Percentiles rank a stretch among this genome's conserved stretches.
Evolutionary conservation across 306 rosid species (phyloP).

Genomic region (Hippophae gyantsensis): DNA sequence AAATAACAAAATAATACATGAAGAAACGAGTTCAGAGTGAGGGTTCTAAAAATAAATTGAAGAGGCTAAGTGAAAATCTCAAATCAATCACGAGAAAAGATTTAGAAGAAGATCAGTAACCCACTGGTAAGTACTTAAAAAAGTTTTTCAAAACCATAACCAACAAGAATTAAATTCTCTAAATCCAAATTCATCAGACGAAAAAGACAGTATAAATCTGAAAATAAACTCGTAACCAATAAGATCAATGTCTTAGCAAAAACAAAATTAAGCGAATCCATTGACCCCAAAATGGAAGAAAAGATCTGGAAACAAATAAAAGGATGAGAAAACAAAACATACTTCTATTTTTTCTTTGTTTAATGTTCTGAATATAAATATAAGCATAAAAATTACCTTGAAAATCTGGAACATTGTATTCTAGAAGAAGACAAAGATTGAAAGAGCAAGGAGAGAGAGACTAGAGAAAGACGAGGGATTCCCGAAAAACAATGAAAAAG

Average conservation of each 20-base stretch:
- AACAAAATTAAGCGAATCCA: slow-evolving; percentile 18
- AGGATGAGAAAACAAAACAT: slow-evolving; percentile 3
- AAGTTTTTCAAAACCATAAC: not conserved
- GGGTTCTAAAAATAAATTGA: too few relatives aligned
- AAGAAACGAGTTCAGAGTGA: too few relatives aligned
- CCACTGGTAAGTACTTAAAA: too few relatives aligned
- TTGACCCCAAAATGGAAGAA: not conserved
- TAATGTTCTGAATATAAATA: slow-evolving; percentile 2
- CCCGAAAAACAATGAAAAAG: slow-evolving; percentile 46
- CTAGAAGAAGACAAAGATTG: slow-evolving; percentile 44
- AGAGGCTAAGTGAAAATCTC: too few relatives aligned
- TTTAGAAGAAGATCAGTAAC: too few relatives aligned
- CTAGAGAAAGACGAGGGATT: slow-evolving; percentile 37
- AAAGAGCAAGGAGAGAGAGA: slow-evolving; percentile 1
- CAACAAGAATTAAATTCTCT: slow-evolving; percentile 10
- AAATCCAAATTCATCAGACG: not conserved
- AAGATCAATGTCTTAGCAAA: slow-evolving; percentile 27
- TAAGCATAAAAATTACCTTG: slow-evolving; percentile 46
- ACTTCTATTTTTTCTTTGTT: not conserved
- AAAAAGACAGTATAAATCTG: not conserved
- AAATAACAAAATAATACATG: not conserved
- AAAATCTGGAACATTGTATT: slow-evolving; percentile 71
- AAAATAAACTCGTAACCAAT: slow-evolving; percentile 12
- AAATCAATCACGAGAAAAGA: too few relatives aligned
- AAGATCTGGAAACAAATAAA: slow-evolving; percentile 11